Percentiles rank a stretch among this genome's conserved stretches.
phyloP scores from a whole-genome alignment of 805 yeast genomes.

The Saturnispora zaruensis region DNA sequence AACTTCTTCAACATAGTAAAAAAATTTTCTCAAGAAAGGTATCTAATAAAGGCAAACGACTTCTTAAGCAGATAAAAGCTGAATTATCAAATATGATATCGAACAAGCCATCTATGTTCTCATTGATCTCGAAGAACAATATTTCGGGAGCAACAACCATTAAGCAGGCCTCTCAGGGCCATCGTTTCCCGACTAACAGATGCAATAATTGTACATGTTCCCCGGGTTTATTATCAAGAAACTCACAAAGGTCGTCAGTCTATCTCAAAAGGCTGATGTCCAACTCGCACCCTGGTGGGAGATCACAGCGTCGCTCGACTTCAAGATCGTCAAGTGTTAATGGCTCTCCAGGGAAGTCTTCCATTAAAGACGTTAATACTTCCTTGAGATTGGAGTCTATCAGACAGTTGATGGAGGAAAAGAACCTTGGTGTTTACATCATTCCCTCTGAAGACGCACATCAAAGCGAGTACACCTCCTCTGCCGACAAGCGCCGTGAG shows the following conservation, averaged over 20 bases:
- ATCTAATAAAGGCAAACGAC: background rate
- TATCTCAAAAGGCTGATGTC: constrained; percentile 27
- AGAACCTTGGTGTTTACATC: constrained; percentile 58
- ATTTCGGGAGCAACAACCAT: constrained; percentile 27
- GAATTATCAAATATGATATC: constrained; percentile 16
- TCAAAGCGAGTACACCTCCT: constrained; percentile 52
- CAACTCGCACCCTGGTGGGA: background rate
- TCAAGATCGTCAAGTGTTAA: constrained; percentile 5
- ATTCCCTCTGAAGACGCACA: constrained; percentile 55
- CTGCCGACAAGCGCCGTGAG: constrained; percentile 45
- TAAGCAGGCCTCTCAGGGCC: constrained; percentile 20
- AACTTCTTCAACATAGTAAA: background rate
- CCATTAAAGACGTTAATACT: constrained; percentile 40
- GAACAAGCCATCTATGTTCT: constrained; percentile 35
- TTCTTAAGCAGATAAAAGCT: background rate
- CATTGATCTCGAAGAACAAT: constrained; percentile 28
- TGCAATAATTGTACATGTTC: constrained; percentile 79
- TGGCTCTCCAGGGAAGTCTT: constrained; percentile 10
- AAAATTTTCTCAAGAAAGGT: background rate
- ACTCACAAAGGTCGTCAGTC: constrained; percentile 49
- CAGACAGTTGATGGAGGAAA: constrained; percentile 53
- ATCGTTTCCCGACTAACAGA: constrained; percentile 23
- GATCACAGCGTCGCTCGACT: constrained; percentile 5
- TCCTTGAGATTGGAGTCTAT: constrained; percentile 49
- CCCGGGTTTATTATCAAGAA: constrained; percentile 69